Conservation (phyloP, 208 protist genomes). For the Trypanosoma cruzi region DNA sequence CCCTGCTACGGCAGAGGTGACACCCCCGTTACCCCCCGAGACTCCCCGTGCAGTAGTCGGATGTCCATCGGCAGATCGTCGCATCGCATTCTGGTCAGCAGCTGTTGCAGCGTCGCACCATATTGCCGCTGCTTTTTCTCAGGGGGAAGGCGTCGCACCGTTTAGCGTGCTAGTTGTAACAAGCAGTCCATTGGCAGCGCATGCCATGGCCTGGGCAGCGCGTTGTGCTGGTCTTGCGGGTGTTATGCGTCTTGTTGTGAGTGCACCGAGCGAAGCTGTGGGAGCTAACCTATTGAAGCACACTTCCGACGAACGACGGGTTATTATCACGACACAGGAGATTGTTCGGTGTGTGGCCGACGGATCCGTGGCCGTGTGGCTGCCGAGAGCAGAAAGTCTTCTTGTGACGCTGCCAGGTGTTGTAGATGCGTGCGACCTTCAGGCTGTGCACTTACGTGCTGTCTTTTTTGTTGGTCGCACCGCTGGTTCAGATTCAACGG, state of each 20-base stretch:
- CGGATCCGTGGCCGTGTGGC: constrained; percentile 39
- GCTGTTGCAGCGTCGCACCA: constrained; percentile 57
- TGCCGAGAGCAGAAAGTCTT: constrained; percentile 34
- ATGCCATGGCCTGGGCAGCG: constrained; percentile 81
- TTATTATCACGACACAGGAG: constrained; percentile 62
- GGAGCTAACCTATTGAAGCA: constrained; percentile 19
- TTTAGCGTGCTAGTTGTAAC: constrained; percentile 64
- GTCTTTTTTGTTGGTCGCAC: constrained; percentile 57
- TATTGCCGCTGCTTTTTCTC: constrained; percentile 30
- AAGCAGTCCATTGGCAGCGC: constrained; percentile 47
- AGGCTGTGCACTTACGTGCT: constrained; percentile 66
- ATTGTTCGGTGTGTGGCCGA: constrained; percentile 36
- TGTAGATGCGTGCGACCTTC: constrained; percentile 55
- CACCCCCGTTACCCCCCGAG: constrained; percentile 35
- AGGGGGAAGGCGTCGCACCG: background rate
- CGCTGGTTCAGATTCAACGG: background rate
- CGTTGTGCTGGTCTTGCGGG: constrained; percentile 62
- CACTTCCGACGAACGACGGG: constrained; percentile 39
- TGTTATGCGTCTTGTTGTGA: constrained; percentile 45
- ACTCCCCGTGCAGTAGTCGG: constrained; percentile 47
- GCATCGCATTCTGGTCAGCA: constrained; percentile 52
- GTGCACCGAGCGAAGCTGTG: background rate
- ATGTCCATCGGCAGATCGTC: constrained; percentile 13
- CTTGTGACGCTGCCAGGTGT: constrained; percentile 83
- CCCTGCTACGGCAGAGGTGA: constrained; percentile 5